Evolutionary conservation across 2,329 filamentous ascomycete species (phyloP), one percentile per base, ranked within the genome.

Genomic region (Colletotrichum filicis): DNA sequence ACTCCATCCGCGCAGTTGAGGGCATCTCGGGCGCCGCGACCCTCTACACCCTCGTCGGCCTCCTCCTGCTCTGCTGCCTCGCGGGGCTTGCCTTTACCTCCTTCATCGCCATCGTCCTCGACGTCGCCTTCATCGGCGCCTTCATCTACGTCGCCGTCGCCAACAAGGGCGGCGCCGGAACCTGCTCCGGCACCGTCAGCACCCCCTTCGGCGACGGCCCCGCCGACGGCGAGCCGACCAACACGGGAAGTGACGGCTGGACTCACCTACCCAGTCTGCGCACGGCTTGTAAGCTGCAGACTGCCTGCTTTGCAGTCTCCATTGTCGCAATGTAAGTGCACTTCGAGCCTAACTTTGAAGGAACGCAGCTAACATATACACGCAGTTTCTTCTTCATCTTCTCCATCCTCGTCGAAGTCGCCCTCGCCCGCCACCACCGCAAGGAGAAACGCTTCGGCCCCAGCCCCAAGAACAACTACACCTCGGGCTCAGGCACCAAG

Each of bases 101-200:
- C 4, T 87, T 92, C 78, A 75, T 97, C 66, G 93, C 90, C 75
- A 90, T 97, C 75, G 74, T 95, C 28, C 86, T 98, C 60, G 94
- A 98, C 79, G 78, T 97, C 66, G 89, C 89, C 78, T 97, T 98
- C 82, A 84, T 91, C 65, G 94, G 89, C 53, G 91, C 87, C 71
- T 97, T 97, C 86, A 90, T 97, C 79, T 97, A 95, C 79, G 90
- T 98, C 73, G 94, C 95, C 1, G 86, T 92, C 61, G 87, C 94
- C 75, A 95, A 94, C 73, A 89, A 93, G 49, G 83, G 89, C 68
- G 95, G 95, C 49, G 90, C 90, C 0, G 83, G 87, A 74, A 88
- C 84, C 62, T 98, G 95, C 85, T 79, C 74, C 19, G 86, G 83
- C 16, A 84, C 84, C 19, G 87, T 95, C 72, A 85, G 87, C 60